These are phyloP conservation scores for Pueraria montana DNA, from an alignment of 306 rosid genomes.

Conservation along the genomic window DNA sequence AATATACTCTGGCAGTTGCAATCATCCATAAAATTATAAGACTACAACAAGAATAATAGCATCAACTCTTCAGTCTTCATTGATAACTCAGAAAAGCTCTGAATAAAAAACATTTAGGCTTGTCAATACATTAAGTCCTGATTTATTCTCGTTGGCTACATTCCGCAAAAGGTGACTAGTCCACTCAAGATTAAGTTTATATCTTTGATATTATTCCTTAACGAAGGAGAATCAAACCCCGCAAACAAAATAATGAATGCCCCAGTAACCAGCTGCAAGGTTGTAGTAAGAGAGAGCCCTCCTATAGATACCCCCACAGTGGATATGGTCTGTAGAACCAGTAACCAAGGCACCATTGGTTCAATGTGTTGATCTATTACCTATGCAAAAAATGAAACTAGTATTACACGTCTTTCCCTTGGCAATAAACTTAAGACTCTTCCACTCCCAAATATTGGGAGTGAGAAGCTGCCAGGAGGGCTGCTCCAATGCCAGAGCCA, in stretches of 20 bases:
- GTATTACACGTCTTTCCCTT: slow-evolving; percentile 47
- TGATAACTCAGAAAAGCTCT: slow-evolving; percentile 23
- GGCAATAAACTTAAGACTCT: slow-evolving; percentile 58
- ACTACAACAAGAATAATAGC: neutral
- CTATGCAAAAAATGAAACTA: slow-evolving; percentile 48
- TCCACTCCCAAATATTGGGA: slow-evolving; percentile 83
- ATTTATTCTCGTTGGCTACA: slow-evolving; percentile 43
- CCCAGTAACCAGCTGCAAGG: slow-evolving; percentile 40
- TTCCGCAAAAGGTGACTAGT: slow-evolving; percentile 54
- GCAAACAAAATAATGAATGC: slow-evolving; percentile 49
- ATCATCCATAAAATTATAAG: too few species aligned
- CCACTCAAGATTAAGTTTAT: slow-evolving; percentile 51
- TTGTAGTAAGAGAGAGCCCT: slow-evolving; percentile 1
- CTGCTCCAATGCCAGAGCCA: slow-evolving; percentile 98
- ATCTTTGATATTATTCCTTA: slow-evolving; percentile 62
- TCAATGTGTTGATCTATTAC: slow-evolving; percentile 51
- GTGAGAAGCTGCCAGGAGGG: slow-evolving; percentile 93
- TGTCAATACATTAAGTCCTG: slow-evolving; percentile 39
- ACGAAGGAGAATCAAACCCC: slow-evolving; percentile 47
- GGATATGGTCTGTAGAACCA: slow-evolving; percentile 26
- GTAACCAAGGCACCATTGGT: slow-evolving; percentile 49
- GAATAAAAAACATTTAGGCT: slow-evolving; percentile 24
- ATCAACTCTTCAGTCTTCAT: slow-evolving; percentile 1
- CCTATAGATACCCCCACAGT: slow-evolving; percentile 17
- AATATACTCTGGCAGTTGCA: neutral